A percentile compares a stretch with the other conserved stretches of the same genome.
These are phyloP conservation scores for Ustilago xerochloae DNA, from an alignment of 1,284 basidiomycete genomes.

Conservation along the genomic window DNA sequence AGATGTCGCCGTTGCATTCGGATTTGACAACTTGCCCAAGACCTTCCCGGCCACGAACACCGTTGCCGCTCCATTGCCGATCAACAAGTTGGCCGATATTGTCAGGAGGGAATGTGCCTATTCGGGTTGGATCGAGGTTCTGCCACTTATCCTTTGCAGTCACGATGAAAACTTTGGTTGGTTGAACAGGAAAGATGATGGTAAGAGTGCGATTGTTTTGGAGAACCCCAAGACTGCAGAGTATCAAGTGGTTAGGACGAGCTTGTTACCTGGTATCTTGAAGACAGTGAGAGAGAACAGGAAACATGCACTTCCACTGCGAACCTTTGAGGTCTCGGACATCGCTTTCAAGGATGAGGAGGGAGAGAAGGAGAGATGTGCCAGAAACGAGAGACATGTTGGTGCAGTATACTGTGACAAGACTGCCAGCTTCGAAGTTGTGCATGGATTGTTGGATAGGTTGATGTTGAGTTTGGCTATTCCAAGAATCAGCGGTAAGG, in stretches of 20 bases:
- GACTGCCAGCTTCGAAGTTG: conserved; percentile 94
- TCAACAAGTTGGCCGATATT: conserved; percentile 91
- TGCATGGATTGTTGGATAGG: conserved; percentile 92
- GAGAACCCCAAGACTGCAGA: conserved; percentile 97
- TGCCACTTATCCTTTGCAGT: conserved; percentile 96
- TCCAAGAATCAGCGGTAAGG: conserved; percentile 77
- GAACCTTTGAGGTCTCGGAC: conserved; percentile 93
- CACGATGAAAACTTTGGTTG: conserved; percentile 97
- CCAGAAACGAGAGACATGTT: conserved; percentile 86
- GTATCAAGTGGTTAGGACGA: conserved; percentile 97
- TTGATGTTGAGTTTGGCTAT: conserved; percentile 95
- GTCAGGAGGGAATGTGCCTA: conserved; percentile 90
- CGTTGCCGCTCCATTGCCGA: conserved; percentile 88
- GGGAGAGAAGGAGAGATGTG: conserved; percentile 78
- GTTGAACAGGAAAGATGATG: conserved; percentile 86
- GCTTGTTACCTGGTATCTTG: conserved; percentile 91
- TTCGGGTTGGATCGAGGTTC: conserved; percentile 93
- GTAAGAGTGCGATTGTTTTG: conserved; percentile 83
- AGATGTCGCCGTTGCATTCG: conserved; percentile 96
- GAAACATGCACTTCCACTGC: conserved; percentile 89
- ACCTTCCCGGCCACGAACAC: conserved; percentile 95
- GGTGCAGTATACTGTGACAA: conserved; percentile 95
- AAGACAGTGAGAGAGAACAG: conserved; percentile 98
- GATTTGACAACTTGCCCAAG: conserved; percentile 94
- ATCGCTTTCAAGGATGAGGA: conserved; percentile 86